Conservation (phyloP, 805 yeast genomes). For the Cyberlindnera veronae region DNA sequence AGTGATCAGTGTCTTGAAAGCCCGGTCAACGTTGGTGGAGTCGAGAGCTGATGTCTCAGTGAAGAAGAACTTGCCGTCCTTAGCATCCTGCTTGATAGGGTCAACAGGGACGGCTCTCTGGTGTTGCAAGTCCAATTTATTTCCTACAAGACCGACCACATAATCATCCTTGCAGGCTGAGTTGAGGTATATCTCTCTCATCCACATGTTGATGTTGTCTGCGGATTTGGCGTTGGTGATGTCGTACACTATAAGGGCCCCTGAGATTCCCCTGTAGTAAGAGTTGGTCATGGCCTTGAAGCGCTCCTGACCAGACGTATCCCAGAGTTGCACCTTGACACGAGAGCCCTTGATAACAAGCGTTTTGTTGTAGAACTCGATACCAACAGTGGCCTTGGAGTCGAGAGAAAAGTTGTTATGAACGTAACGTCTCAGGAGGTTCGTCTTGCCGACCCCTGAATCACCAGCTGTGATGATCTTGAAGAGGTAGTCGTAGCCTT, state of each 20-base stretch:
- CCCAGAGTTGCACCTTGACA: conserved; percentile 77
- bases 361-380: conserved; percentile 71
- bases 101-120: neutral
- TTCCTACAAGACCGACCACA: conserved; percentile 39
- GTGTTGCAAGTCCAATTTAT: neutral
- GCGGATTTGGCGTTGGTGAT: conserved; percentile 61
- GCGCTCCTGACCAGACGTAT: conserved; percentile 82
- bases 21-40: neutral
- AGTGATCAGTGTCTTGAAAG: neutral
- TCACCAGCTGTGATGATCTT: conserved; percentile 61
- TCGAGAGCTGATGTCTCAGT: neutral
- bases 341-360: conserved; percentile 48
- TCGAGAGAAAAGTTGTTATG: conserved; percentile 66
- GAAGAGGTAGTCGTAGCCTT: conserved; percentile 33
- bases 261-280: conserved; percentile 77
- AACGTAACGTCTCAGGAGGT: conserved; percentile 63
- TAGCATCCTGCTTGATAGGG: neutral
- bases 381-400: conserved; percentile 78
- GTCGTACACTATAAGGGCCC: conserved; percentile 77
- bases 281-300: conserved; percentile 74
- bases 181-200: conserved; percentile 66
- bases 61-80: neutral
- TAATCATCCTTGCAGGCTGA: conserved; percentile 66
- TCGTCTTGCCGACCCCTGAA: conserved; percentile 65
- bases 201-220: conserved; percentile 68